Evolutionary conservation across 768 basidiomycete genomes (phyloP), one percentile per base, ranked within the genome.

Genomic region (Boletus tomentosulus): DNA sequence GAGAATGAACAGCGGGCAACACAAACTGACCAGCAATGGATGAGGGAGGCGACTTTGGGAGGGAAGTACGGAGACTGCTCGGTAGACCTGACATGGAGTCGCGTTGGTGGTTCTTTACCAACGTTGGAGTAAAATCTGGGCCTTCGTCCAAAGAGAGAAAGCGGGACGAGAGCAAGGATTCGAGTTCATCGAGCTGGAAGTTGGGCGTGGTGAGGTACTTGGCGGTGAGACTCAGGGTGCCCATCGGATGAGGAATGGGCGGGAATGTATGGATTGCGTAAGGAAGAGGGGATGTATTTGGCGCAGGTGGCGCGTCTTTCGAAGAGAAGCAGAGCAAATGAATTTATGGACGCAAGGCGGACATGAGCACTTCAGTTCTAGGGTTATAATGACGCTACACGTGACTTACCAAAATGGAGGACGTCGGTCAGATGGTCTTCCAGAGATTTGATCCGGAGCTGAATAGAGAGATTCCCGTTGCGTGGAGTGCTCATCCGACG

Each of bases 101-200:
- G 4, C 83, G 77, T 51, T 81, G 80, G 53, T 80, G 78, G 62
- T 85, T 80, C 76, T 82, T 84, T 31, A 76, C 74, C 11, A 90
- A 73, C 0, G 89, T 91, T 0, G 88, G 89, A 0, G 85, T 81
- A 63, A 90, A 91, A 30, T 79, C 80, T 12, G 74, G 75, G 16
- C 79, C 84, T 60, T 83, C 80, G 60, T 88, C 86, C 51, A 83
- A 75, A 2, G 84, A 85, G 25, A 87, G 74, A 62, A 92, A 88
- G 13, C 82, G 75, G 4, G 84, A 86, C 3, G 87, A 89, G 5
- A 92, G 74, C 2, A 90, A 71, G 1, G 86, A 85, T 69, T 92
- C 90, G 31, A 85, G 76, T 58, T 89, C 86, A 67, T 90, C 87
- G 30, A 91, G 72, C 57, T 82, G 78, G 74, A 92, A 92, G 61